phyloP scores from a whole-genome alignment of 805 yeast genomes.

The Candida awuae region DNA sequence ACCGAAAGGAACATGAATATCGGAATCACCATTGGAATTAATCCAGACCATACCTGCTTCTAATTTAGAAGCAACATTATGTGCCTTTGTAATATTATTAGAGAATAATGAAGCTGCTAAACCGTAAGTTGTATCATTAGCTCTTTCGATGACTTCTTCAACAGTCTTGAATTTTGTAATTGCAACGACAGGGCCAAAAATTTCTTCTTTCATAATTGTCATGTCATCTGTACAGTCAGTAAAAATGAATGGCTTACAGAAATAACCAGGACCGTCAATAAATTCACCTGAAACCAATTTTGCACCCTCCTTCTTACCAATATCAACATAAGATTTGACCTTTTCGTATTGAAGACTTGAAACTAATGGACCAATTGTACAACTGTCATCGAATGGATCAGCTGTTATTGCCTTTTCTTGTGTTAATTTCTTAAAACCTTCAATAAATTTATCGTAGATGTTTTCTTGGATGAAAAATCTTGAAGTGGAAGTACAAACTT shows the following conservation, averaged over 20 bases:
- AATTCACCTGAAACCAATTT: constrained; percentile 58
- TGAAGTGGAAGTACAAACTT: constrained; percentile 41
- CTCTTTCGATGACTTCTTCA: constrained; percentile 57
- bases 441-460: constrained; percentile 35
- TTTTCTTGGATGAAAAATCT: constrained; percentile 37
- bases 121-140: constrained; percentile 65
- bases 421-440: constrained; percentile 31
- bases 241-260: constrained; percentile 64
- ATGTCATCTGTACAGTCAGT: constrained; percentile 58
- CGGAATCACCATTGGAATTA: constrained; percentile 50
- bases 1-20: constrained; percentile 56
- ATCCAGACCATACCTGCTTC: constrained; percentile 64
- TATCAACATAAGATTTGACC: constrained; percentile 55
- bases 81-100: constrained; percentile 50
- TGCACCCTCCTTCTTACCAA: constrained; percentile 67
- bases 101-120: constrained; percentile 76
- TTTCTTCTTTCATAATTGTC: constrained; percentile 63
- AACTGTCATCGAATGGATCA: constrained; percentile 58
- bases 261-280: constrained; percentile 55
- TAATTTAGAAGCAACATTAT: constrained; percentile 51
- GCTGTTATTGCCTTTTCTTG: constrained; percentile 46
- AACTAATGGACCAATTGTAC: constrained; percentile 69
- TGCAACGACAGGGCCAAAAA: constrained; percentile 75
- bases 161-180: constrained; percentile 55
- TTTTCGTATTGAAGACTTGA: constrained; percentile 59